Base-by-base conservation (phyloP, 768 basidiomycete genomes). In the Trametes cinnabarina region DNA sequence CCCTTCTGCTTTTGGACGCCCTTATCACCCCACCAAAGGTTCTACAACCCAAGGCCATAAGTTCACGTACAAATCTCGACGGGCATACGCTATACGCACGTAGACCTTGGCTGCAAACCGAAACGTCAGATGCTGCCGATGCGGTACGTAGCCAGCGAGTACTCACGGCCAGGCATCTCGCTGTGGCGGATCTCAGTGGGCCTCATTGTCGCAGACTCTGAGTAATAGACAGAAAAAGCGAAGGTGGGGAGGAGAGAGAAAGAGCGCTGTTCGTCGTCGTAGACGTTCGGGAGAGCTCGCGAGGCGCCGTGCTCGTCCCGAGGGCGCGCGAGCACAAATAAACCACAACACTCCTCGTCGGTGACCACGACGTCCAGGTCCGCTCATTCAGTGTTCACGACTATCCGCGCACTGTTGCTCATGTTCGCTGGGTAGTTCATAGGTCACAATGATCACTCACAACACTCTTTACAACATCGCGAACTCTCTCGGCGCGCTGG, bases 1-100 rank as follows among this genome's bases (percentile, higher is more conserved):
- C 94, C 93, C 74, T 82, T 92, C 68, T 87, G 86, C 70, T 84
- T 86, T 65, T 79, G 79, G 42, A 80, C 76, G 59, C 82, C 81
- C 60, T 74, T 75, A 74, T 89, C 86, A 76, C 93, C 94, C 93
- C 94, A 97, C 94, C 94, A 97, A 50, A 86, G 77, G 73, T 80
- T 88, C 92, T 95, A 69, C 3, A 15, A 39, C 37, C 9, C 37
- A n/a, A 39, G 9, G 37, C 28, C 44, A 44, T 34, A 15, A n/a
- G 34, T 23, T 47, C n/a, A 6, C 34, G 56, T 15, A 53, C 43
- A 7, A 19, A 43, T 4, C 20, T 23, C 11, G 7, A 4, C 1
- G 19, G 22, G 25, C 9, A 46, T 7, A 26, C 44, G 37, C 37
- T 22, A 48, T 47, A 80, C 91, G 82, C 79, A 93, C 92, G 74